These are phyloP conservation scores for Salix suchowensis DNA, from an alignment of 345 rosid genomes.

Conservation along the genomic window DNA sequence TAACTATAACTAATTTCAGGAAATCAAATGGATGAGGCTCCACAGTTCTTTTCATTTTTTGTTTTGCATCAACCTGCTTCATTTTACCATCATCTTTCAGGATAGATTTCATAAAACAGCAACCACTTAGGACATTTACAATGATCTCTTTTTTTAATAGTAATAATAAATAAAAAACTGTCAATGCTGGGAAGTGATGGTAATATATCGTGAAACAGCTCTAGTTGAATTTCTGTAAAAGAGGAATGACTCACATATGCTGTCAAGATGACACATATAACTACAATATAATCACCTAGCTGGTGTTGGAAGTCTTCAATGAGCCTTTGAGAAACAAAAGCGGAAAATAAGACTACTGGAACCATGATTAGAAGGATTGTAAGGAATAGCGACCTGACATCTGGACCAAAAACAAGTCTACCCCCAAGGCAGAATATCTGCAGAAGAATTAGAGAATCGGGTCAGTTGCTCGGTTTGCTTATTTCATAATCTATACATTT, in stretches of 20 bases:
- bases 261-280: slow-evolving; percentile 36
- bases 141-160: not conserved
- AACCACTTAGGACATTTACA: not conserved
- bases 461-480: not conserved
- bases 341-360: slow-evolving; percentile 69
- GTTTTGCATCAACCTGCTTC: not conserved
- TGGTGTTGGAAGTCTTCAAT: slow-evolving; percentile 40
- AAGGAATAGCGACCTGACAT: slow-evolving; percentile 67
- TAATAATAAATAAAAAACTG: no score
- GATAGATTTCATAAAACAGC: not conserved
- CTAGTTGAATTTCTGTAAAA: not conserved
- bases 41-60: not conserved
- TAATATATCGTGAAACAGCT: not conserved
- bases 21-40: not conserved
- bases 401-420: slow-evolving; percentile 79
- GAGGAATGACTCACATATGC: slow-evolving; percentile 43
- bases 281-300: slow-evolving; percentile 39
- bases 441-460: slow-evolving; percentile 21
- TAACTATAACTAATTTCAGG: not conserved
- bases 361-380: slow-evolving; percentile 55
- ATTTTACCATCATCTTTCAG: not conserved
- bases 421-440: slow-evolving; percentile 80
- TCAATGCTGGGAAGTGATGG: not conserved
- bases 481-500: not conserved
- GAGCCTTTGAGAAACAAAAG: slow-evolving; percentile 55